Conservation (phyloP, 495 filamentous ascomycete species). For the Venustampulla echinocandica region DNA sequence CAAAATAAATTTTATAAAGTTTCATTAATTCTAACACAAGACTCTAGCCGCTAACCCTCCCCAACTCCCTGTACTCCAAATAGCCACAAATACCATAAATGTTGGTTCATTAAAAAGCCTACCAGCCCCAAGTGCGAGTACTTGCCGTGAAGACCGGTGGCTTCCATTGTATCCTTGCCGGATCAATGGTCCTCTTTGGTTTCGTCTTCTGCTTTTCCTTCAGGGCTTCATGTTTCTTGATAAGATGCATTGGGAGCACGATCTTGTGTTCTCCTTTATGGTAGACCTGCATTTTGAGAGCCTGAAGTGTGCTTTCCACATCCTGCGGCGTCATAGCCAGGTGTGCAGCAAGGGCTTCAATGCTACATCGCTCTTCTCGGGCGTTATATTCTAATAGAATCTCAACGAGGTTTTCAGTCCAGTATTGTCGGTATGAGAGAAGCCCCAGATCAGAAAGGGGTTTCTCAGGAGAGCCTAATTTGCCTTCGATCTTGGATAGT, state of each 20-base stretch:
- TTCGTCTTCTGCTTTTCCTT: constrained; percentile 70
- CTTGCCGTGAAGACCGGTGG: constrained; percentile 89
- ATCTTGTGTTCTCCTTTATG: constrained; percentile 93
- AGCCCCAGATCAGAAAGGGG: constrained; percentile 89
- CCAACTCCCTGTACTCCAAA: too few species aligned
- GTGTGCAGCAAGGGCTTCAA: constrained; percentile 68
- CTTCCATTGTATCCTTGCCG: constrained; percentile 81
- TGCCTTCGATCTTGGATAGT: constrained; percentile 87
- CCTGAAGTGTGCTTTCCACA: constrained; percentile 86
- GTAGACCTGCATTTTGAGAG: constrained; percentile 88
- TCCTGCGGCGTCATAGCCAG: constrained; percentile 93
- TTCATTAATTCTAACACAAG: too few species aligned
- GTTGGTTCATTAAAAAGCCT: too few species aligned
- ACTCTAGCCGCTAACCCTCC: too few species aligned
- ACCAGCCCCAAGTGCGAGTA: constrained; percentile 95
- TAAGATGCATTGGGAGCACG: constrained; percentile 61
- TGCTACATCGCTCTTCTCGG: constrained; percentile 58
- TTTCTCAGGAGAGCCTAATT: constrained; percentile 92
- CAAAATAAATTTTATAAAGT: too few species aligned
- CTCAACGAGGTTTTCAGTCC: constrained; percentile 89
- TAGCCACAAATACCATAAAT: too few species aligned
- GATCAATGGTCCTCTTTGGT: constrained; percentile 62
- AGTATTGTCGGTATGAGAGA: constrained; percentile 89
- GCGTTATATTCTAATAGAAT: constrained; percentile 57
- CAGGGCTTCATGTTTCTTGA: constrained; percentile 52